These are phyloP conservation scores for Pseudopyrenochaeta lycopersici DNA, from an alignment of 2,329 filamentous ascomycete species.

Conservation along the genomic window DNA sequence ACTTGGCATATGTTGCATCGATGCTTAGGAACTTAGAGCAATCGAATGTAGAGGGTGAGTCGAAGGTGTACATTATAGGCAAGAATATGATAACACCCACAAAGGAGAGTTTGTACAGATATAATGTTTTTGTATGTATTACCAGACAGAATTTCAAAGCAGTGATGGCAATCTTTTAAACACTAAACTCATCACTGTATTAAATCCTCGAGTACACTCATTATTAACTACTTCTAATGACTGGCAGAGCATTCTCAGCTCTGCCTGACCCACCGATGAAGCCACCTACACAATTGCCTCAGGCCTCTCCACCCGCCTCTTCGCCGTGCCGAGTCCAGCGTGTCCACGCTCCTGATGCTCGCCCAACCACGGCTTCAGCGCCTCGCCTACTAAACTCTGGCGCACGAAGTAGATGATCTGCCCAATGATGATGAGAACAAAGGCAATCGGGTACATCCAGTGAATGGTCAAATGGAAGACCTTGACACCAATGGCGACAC, in stretches of 20 bases:
- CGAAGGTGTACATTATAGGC: too few species aligned
- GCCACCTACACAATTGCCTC: conserved; percentile 34
- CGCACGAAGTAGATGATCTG: conserved; percentile 88
- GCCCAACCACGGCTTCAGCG: conserved; percentile 94
- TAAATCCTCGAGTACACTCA: too few species aligned
- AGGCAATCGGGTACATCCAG: conserved; percentile 94
- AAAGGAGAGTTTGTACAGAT: too few species aligned
- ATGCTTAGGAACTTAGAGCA: too few species aligned
- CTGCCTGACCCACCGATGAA: background rate
- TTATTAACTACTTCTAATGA: too few species aligned
- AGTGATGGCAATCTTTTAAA: too few species aligned
- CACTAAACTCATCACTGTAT: too few species aligned
- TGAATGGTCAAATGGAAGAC: conserved; percentile 84
- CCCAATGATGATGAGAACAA: conserved; percentile 88
- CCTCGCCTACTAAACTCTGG: conserved; percentile 83
- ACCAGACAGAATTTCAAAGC: too few species aligned
- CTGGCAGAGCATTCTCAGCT: background rate
- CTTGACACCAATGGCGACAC: conserved; percentile 87
- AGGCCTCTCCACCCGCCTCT: conserved; percentile 39
- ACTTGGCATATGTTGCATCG: too few species aligned
- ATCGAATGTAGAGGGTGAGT: too few species aligned
- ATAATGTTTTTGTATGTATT: too few species aligned
- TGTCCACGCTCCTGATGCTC: conserved; percentile 74
- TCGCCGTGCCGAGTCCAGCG: conserved; percentile 41
- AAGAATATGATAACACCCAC: too few species aligned